Conservation (phyloP, 495 filamentous ascomycete genomes). For the Xylaria cubensis region DNA sequence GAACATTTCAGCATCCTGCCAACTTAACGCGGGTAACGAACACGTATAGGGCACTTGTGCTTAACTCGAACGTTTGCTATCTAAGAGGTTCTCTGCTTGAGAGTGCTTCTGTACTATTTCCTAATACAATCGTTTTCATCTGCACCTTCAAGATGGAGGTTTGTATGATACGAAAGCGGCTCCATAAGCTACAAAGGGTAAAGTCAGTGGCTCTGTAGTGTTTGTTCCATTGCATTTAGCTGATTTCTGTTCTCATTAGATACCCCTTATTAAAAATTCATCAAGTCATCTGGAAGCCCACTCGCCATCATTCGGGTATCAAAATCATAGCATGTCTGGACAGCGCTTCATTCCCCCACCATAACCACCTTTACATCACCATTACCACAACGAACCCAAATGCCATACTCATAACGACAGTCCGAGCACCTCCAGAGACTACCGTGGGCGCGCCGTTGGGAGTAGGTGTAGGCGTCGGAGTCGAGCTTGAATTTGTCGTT, state of each 20-base stretch:
- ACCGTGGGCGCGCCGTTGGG: background rate
- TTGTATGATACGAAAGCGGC: background rate
- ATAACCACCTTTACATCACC: conserved; percentile 5
- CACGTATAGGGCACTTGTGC: background rate
- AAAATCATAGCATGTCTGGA: conserved; percentile 8
- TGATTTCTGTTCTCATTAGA: conserved; percentile 7
- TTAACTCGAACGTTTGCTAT: background rate
- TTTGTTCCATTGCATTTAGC: background rate
- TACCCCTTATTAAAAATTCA: background rate
- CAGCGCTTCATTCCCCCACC: background rate
- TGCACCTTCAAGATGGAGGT: background rate
- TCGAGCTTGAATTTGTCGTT: conserved; percentile 3
- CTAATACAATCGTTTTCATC: background rate
- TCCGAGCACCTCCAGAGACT: background rate
- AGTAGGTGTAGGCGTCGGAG: conserved; percentile 8
- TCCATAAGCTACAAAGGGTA: conserved; percentile 7
- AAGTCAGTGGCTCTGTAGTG: background rate
- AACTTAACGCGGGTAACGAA: background rate
- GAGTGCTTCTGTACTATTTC: background rate
- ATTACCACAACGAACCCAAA: conserved; percentile 1
- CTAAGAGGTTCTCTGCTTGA: background rate
- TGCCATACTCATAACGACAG: background rate
- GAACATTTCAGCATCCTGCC: background rate
- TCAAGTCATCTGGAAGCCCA: background rate
- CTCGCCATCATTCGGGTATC: conserved; percentile 11